Conservation (phyloP, 2,329 filamentous ascomycete genomes). For the Colletotrichum aenigma region DNA sequence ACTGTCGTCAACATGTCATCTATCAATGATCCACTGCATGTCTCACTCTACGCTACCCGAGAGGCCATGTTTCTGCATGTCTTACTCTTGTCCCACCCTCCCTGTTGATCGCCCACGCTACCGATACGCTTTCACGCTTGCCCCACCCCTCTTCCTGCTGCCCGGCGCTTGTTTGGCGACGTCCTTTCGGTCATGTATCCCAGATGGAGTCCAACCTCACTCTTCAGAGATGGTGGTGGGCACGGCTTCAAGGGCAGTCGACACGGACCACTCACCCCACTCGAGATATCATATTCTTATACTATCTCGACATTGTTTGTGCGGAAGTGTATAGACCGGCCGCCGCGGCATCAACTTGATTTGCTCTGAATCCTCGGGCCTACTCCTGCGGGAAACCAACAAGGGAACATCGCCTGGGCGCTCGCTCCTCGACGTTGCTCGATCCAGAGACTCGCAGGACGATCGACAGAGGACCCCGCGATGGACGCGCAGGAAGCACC, state of each 20-base stretch:
- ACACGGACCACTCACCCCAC: neutral
- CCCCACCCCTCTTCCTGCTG: conserved; percentile 11
- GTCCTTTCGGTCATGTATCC: neutral
- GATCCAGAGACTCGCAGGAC: conserved; percentile 8
- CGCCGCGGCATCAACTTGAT: neutral
- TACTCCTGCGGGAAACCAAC: neutral
- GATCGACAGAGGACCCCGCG: conserved; percentile 1
- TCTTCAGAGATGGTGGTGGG: neutral
- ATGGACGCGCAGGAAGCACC: neutral
- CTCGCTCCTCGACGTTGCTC: neutral
- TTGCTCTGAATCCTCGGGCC: neutral
- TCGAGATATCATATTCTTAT: neutral
- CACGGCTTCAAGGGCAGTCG: neutral
- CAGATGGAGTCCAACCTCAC: neutral
- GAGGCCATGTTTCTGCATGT: conserved; percentile 37
- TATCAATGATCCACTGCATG: conserved; percentile 36
- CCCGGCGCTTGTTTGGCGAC: conserved; percentile 20
- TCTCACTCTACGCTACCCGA: conserved; percentile 39
- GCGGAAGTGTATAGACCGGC: neutral
- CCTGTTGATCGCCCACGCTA: conserved; percentile 22
- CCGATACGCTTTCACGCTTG: conserved; percentile 23
- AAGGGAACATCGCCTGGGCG: neutral
- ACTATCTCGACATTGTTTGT: neutral
- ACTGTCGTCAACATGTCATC: conserved; percentile 16
- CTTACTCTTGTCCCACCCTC: conserved; percentile 27